Conservation (phyloP, 2,329 filamentous ascomycete genomes). For the Periconia digitata region DNA sequence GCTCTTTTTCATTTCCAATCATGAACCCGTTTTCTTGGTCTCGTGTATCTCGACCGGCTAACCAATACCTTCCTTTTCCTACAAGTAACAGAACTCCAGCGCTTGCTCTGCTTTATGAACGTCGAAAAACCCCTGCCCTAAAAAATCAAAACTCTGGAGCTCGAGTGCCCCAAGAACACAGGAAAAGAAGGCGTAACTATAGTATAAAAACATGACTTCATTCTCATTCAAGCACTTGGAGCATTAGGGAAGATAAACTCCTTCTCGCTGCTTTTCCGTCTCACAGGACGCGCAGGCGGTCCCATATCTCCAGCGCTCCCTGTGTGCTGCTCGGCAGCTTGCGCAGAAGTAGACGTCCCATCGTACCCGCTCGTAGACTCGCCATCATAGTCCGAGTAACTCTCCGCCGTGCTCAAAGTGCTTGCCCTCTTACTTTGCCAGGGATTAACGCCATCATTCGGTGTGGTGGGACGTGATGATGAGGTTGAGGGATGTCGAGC, state of each 20-base stretch:
- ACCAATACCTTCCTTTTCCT: too few relatives aligned
- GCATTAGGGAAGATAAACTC: constrained; percentile 19
- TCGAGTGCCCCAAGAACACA: too few relatives aligned
- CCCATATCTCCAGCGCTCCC: constrained; percentile 13
- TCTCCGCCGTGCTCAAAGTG: constrained; percentile 33
- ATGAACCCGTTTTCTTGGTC: too few relatives aligned
- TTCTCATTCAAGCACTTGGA: constrained; percentile 13
- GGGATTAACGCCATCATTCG: constrained; percentile 20
- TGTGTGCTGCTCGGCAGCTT: background rate
- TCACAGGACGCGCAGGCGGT: constrained; percentile 10
- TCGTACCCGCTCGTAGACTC: constrained; percentile 10
- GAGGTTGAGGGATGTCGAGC: constrained; percentile 23
- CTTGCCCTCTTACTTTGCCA: constrained; percentile 38
- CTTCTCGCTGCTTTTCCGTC: constrained; percentile 8
- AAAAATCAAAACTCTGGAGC: too few relatives aligned
- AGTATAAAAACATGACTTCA: background rate
- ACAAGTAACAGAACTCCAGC: too few relatives aligned
- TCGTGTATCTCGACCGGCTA: too few relatives aligned
- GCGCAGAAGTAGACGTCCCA: background rate
- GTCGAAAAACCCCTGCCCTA: too few relatives aligned
- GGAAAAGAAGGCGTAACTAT: background rate
- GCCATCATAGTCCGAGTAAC: constrained; percentile 20
- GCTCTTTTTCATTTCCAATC: too few relatives aligned
- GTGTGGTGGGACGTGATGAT: constrained; percentile 25
- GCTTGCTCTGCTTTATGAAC: too few relatives aligned